Evolutionary conservation across 2,329 filamentous ascomycete genomes (phyloP).

Genomic region (Penicillium sp.): DNA sequence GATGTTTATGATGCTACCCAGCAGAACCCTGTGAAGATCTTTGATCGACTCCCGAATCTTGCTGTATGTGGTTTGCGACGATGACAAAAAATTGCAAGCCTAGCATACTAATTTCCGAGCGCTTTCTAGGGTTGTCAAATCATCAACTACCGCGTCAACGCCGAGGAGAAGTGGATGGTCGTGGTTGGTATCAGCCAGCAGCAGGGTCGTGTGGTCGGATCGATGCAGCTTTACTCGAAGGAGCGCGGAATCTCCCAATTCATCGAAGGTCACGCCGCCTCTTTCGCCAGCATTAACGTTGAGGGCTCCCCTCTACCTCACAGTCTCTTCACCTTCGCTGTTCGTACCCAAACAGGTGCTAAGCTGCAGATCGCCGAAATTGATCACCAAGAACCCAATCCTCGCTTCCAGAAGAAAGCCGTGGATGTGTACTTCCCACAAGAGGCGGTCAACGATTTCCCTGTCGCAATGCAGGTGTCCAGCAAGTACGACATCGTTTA

Average conservation of each 20-base stretch:
- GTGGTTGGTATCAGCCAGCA: slow-evolving; percentile 94
- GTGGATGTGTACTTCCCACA: slow-evolving; percentile 97
- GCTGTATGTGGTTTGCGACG: slow-evolving; percentile 57
- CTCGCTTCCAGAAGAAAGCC: slow-evolving; percentile 88
- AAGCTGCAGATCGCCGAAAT: slow-evolving; percentile 98
- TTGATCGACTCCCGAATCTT: slow-evolving; percentile 90
- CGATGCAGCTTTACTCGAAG: slow-evolving; percentile 95
- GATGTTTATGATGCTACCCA: slow-evolving; percentile 87
- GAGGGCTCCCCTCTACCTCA: slow-evolving; percentile 88
- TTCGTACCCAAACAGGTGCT: slow-evolving; percentile 81
- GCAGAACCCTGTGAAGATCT: slow-evolving; percentile 79
- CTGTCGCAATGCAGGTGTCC: slow-evolving; percentile 95
- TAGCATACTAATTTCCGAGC: slow-evolving; percentile 4
- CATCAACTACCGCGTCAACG: slow-evolving; percentile 97
- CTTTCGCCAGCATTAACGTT: slow-evolving; percentile 84
- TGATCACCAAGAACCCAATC: slow-evolving; percentile 86
- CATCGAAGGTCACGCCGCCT: slow-evolving; percentile 94
- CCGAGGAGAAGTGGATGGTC: slow-evolving; percentile 97
- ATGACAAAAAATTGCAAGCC: not conserved
- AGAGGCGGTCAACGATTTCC: slow-evolving; percentile 95
- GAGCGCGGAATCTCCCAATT: slow-evolving; percentile 96
- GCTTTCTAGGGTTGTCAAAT: slow-evolving; percentile 80
- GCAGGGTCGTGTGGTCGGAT: slow-evolving; percentile 87
- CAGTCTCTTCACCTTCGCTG: slow-evolving; percentile 95
- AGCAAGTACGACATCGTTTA: slow-evolving; percentile 96